Base-by-base conservation (phyloP, 1,139 yeast genomes). In the Candida albicans region DNA sequence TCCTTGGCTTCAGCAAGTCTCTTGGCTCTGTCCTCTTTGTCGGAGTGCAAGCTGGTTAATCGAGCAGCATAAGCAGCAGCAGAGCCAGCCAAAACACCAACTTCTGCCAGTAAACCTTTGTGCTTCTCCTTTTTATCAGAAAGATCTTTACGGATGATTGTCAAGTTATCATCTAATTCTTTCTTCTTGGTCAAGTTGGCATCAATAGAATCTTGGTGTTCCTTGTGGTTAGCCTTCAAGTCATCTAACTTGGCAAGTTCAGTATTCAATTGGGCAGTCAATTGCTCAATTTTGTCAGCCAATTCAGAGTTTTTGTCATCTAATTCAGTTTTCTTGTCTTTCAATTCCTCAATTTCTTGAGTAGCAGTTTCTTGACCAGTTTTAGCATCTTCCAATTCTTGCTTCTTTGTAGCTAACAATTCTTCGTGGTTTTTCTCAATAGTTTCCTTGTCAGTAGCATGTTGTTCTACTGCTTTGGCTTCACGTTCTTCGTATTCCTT, bases 341-440 rank as follows among this genome's bases (percentile, higher is more conserved):
- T 69, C 46, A 75, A 66, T 29, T 59, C 66, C 54, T 72, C 79
- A 49, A 75, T 75, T 47, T 67, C 75, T 40, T 67, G 67, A 27
- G 76, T 67, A 43, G 79, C 73, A 26, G 65, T 69, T 42, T 65
- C 73, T 58, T 79, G 83, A 40, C 64, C 63, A 12, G 64, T 55
- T 57, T 77, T 78, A 12, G 81, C 60, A 41, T 69, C 77, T 51
- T 70, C 78, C 50, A 78, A 66, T 50, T 75, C 82, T 49, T 71
- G 72, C 38, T 71, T 64, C 58, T 77, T 79, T 45, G 78, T 72
- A 28, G 71, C 71, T 45, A 67, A 72, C 54, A 75, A 66, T 50
- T 75, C 74, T 35, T 67, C 79, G 47, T 75, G 78, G 52, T 74
- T 75, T 53, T 65, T 66, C 36, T 61, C 49, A 44, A 77, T 61